These are phyloP conservation scores for Medicago truncatula DNA, from an alignment of 306 rosid species.

Conservation along the genomic window MtrunA17r5.0-ANR NC_053044.1:32373501-32374000, in stretches of 20 bases:
- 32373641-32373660: conserved; percentile 51
- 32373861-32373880: conserved; percentile 52
- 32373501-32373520: conserved; percentile 37
- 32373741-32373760: conserved; percentile 14
- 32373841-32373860: conserved; percentile 51
- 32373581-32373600: conserved; percentile 52
- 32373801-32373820: conserved; percentile 53
- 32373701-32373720: conserved; percentile 3
- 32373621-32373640: conserved; percentile 52
- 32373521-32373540: conserved; percentile 46
- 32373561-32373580: conserved; percentile 55
- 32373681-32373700: not conserved
- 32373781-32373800: conserved; percentile 46
- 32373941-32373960: conserved; percentile 42
- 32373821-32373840: conserved; percentile 55
- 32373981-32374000: conserved; percentile 48
- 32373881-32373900: conserved; percentile 58
- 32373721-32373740: conserved; percentile 14
- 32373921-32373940: conserved; percentile 44
- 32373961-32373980: conserved; percentile 55
- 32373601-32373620: conserved; percentile 48
- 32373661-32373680: conserved; percentile 43
- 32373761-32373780: conserved; percentile 30
- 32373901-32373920: conserved; percentile 62
- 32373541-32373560: conserved; percentile 51